Percentiles rank a stretch among this genome's conserved stretches.
Conservation (phyloP, 2,329 filamentous ascomycete species). For the Botrytis hyacinthi region DNA sequence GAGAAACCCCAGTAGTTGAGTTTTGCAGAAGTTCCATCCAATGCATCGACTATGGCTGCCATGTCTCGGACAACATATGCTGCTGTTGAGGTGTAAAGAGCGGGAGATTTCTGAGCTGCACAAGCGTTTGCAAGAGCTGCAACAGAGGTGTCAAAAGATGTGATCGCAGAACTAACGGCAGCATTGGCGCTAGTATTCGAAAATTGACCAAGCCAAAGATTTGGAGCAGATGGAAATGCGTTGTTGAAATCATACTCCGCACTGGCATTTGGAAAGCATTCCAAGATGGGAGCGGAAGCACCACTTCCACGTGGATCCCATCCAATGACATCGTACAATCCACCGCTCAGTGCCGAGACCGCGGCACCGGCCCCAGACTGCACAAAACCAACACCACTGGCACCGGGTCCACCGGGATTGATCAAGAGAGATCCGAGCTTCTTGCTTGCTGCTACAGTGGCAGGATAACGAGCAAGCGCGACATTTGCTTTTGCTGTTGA, state of each 20-base stretch:
- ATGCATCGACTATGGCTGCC: constrained; percentile 24
- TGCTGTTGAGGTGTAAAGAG: constrained; percentile 27
- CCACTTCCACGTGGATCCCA: constrained; percentile 27
- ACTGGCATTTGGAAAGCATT: constrained; percentile 24
- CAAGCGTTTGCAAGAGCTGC: constrained; percentile 23
- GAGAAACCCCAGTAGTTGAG: constrained; percentile 52
- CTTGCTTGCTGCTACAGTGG: background rate
- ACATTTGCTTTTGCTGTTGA: background rate
- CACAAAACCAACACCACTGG: constrained; percentile 22
- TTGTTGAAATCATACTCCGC: constrained; percentile 23
- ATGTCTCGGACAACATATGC: constrained; percentile 28
- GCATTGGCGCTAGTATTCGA: constrained; percentile 17
- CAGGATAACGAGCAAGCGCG: constrained; percentile 6
- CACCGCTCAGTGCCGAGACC: constrained; percentile 22
- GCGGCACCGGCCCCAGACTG: constrained; percentile 26
- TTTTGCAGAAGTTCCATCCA: constrained; percentile 16
- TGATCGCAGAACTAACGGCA: constrained; percentile 1
- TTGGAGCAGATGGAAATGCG: constrained; percentile 22
- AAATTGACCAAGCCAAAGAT: constrained; percentile 25
- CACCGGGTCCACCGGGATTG: constrained; percentile 27
- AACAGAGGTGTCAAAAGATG: constrained; percentile 22
- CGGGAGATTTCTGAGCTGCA: constrained; percentile 22
- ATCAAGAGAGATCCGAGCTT: constrained; percentile 6
- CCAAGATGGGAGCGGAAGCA: constrained; percentile 20
- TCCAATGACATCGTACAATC: constrained; percentile 27